Conservation (phyloP, 371 early-diverging fungal genomes). For the Phascolomyces articulosus region DNA sequence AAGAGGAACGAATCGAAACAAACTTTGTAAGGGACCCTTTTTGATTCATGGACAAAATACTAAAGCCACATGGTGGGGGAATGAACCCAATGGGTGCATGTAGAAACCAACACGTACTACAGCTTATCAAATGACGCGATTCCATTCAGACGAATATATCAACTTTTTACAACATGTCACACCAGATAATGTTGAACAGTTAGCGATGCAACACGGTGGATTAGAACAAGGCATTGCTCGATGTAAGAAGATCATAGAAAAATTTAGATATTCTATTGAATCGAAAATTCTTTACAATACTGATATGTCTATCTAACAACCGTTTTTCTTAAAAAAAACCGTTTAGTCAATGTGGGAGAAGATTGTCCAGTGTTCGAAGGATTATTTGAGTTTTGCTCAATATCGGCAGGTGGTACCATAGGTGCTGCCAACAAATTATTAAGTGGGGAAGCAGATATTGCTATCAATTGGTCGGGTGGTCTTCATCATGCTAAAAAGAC, state of each 20-base stretch:
- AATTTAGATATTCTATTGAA: too few species aligned
- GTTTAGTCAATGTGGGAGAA: constrained; percentile 86
- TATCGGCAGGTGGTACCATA: constrained; percentile 95
- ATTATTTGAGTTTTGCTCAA: constrained; percentile 93
- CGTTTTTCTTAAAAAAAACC: too few species aligned
- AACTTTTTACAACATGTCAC: constrained; percentile 95
- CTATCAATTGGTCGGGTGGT: constrained; percentile 98
- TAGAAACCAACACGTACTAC: constrained; percentile 91
- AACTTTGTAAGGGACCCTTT: too few species aligned
- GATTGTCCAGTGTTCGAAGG: constrained; percentile 99
- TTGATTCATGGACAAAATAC: not conserved
- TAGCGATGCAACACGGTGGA: constrained; percentile 76
- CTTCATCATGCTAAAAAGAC: constrained; percentile 96
- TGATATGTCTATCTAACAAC: too few species aligned
- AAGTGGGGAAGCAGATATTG: constrained; percentile 90
- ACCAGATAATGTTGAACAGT: constrained; percentile 88
- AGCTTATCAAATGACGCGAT: constrained; percentile 94
- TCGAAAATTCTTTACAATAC: too few species aligned
- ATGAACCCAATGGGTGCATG: too few species aligned
- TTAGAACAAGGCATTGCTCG: constrained; percentile 63
- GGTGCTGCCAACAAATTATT: constrained; percentile 88
- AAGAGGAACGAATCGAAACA: not conserved
- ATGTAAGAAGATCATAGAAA: constrained; percentile 70
- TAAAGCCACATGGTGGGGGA: too few species aligned
- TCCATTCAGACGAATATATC: constrained; percentile 99